These are phyloP conservation scores for Penicillium crystallinum DNA, from an alignment of 495 filamentous ascomycete genomes.

Conservation along the genomic window DNA sequence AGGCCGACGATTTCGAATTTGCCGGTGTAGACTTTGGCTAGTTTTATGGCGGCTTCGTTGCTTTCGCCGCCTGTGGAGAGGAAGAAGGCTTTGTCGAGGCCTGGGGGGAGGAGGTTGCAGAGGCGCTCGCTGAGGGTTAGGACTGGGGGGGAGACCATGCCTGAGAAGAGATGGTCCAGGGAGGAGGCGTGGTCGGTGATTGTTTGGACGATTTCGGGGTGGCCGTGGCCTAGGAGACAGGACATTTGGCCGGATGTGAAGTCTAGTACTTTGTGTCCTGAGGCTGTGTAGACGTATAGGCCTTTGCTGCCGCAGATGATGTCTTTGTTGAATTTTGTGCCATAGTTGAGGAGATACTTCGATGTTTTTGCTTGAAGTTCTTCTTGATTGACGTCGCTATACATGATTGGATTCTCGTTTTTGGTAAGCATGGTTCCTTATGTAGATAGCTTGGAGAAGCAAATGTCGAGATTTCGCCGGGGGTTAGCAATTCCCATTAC, in stretches of 20 bases:
- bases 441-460: too few species aligned
- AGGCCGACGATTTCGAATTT: constrained; percentile 50
- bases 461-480: constrained; percentile 16
- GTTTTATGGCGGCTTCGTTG: constrained; percentile 46
- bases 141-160: constrained; percentile 47
- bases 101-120: constrained; percentile 31
- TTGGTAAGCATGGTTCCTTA: not conserved
- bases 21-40: constrained; percentile 50
- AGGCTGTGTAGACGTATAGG: constrained; percentile 17
- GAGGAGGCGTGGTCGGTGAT: constrained; percentile 34
- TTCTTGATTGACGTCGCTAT: not conserved
- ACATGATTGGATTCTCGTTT: constrained; percentile 1
- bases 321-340: constrained; percentile 13
- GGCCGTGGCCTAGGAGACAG: constrained; percentile 45
- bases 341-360: constrained; percentile 9
- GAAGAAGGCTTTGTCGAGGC: constrained; percentile 46
- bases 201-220: constrained; percentile 45
- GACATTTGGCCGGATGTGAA: constrained; percentile 50
- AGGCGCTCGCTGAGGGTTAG: constrained; percentile 37
- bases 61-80: constrained; percentile 45
- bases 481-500: not conserved
- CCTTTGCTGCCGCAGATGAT: constrained; percentile 22
- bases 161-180: constrained; percentile 47
- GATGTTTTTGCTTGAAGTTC: constrained; percentile 3
- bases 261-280: constrained; percentile 35